These are phyloP conservation scores for Exophiala viscosa DNA, from an alignment of 2,329 filamentous ascomycete species.

Conservation along the genomic window DNA sequence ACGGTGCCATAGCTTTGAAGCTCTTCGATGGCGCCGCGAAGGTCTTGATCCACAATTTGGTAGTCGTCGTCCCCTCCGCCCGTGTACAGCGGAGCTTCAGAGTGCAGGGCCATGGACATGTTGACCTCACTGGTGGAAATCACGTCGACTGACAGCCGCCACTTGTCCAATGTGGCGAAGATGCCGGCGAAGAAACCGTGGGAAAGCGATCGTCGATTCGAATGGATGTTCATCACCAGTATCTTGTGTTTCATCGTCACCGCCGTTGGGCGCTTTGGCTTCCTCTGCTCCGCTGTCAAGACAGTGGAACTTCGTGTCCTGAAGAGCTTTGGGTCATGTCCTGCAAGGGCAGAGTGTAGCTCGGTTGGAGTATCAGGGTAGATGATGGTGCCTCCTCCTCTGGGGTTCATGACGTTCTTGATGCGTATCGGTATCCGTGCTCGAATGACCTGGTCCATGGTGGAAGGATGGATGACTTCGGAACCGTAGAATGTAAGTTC, in stretches of 20 bases:
- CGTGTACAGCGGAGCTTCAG: slow-evolving; percentile 58
- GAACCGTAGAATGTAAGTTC: slow-evolving; percentile 93
- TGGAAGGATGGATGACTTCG: slow-evolving; percentile 97
- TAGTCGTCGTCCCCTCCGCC: slow-evolving; percentile 47
- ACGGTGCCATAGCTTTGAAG: slow-evolving; percentile 81
- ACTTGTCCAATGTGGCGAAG: slow-evolving; percentile 83
- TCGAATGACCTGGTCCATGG: slow-evolving; percentile 85
- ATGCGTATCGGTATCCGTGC: slow-evolving; percentile 65
- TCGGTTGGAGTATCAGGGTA: slow-evolving; percentile 67
- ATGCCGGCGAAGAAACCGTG: slow-evolving; percentile 95
- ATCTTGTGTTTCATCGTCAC: slow-evolving; percentile 98
- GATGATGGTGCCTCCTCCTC: slow-evolving; percentile 60
- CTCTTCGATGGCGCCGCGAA: slow-evolving; percentile 64
- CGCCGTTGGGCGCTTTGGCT: slow-evolving; percentile 73
- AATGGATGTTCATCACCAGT: slow-evolving; percentile 95
- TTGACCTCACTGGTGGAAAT: slow-evolving; percentile 97
- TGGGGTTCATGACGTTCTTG: slow-evolving; percentile 67
- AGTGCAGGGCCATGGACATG: slow-evolving; percentile 93
- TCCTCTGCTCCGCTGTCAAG: slow-evolving; percentile 47
- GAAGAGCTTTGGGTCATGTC: slow-evolving; percentile 45
- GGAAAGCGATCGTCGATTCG: slow-evolving; percentile 91
- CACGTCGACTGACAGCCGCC: slow-evolving; percentile 86
- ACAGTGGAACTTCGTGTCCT: slow-evolving; percentile 47
- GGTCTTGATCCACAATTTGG: slow-evolving; percentile 58
- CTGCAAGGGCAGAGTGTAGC: slow-evolving; percentile 42